Evolutionary conservation across 2,329 filamentous ascomycete species (phyloP).

Genomic region (Plenodomus lindquistii): DNA sequence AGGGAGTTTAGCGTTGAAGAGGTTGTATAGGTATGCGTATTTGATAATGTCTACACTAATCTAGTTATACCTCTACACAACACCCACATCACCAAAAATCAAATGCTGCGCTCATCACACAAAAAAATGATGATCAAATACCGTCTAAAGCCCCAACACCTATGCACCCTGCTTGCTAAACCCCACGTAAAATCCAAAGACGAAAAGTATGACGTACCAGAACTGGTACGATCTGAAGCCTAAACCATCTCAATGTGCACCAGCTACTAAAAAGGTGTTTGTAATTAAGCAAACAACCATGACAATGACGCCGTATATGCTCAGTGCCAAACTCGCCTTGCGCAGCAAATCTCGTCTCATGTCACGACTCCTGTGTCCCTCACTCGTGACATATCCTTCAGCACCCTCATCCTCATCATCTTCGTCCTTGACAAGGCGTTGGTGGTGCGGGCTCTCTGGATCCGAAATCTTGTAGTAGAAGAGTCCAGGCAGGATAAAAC

Average conservation of each 20-base stretch:
- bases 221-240: no score
- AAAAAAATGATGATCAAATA: no score
- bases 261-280: slow-evolving; percentile 76
- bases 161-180: no score
- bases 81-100: no score
- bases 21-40: no score
- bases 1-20: no score
- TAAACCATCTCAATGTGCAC: slow-evolving; percentile 62
- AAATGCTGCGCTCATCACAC: no score
- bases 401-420: slow-evolving; percentile 75
- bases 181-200: no score
- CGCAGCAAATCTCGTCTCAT: slow-evolving; percentile 69
- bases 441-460: slow-evolving; percentile 83
- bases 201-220: no score
- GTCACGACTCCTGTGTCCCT: slow-evolving; percentile 61
- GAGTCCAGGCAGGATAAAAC: slow-evolving; percentile 91
- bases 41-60: no score
- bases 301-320: slow-evolving; percentile 81
- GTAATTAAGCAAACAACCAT: slow-evolving; percentile 87
- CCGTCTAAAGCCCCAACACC: no score
- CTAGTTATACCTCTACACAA: no score
- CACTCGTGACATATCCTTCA: slow-evolving; percentile 46
- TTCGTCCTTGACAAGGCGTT: slow-evolving; percentile 85
- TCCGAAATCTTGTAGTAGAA: slow-evolving; percentile 99
- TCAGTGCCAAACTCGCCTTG: slow-evolving; percentile 72